Percentiles rank a stretch among this genome's conserved stretches.
Evolutionary conservation across 2,329 filamentous ascomycete genomes (phyloP).

Genomic region (Hawksworthiomyces lignivorus): DNA sequence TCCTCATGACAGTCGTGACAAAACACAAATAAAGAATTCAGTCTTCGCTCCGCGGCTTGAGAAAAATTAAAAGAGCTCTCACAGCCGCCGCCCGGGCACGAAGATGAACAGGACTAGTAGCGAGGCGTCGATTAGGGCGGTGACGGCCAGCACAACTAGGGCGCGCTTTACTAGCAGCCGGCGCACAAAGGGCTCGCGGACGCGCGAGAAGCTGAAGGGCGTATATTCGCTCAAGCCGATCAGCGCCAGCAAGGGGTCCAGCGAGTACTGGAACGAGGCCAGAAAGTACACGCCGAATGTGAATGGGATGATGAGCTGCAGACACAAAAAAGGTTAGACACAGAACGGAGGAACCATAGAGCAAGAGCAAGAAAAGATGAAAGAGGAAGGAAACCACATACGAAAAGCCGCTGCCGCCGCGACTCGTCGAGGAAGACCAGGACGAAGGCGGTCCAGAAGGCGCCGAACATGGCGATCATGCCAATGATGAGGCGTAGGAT

Average conservation of each 20-base stretch:
- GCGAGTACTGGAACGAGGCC: constrained; percentile 87
- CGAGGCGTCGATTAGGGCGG: constrained; percentile 69
- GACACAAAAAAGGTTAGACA: no score
- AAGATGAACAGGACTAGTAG: constrained; percentile 87
- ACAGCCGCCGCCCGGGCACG: constrained; percentile 81
- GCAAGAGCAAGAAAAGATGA: no score
- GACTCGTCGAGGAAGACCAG: constrained; percentile 83
- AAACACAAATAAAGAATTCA: background rate
- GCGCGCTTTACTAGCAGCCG: constrained; percentile 78
- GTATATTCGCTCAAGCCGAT: constrained; percentile 94
- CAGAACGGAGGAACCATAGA: no score
- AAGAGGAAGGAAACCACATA: constrained; percentile 38
- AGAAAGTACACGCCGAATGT: constrained; percentile 84
- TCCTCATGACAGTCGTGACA: constrained; percentile 5
- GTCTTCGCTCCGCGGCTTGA: no score
- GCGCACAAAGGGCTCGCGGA: constrained; percentile 85
- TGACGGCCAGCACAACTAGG: constrained; percentile 69
- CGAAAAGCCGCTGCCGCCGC: constrained; percentile 72
- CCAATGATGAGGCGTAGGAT: constrained; percentile 80
- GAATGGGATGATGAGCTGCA: constrained; percentile 76
- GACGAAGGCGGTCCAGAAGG: constrained; percentile 88
- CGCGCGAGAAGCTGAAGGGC: constrained; percentile 80
- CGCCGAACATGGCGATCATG: constrained; percentile 78
- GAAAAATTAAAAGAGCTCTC: constrained; percentile 15
- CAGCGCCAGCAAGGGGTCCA: constrained; percentile 85